Base-by-base conservation (phyloP, 2,329 filamentous ascomycete species). In the Reticulascus tulasneorum region DNA sequence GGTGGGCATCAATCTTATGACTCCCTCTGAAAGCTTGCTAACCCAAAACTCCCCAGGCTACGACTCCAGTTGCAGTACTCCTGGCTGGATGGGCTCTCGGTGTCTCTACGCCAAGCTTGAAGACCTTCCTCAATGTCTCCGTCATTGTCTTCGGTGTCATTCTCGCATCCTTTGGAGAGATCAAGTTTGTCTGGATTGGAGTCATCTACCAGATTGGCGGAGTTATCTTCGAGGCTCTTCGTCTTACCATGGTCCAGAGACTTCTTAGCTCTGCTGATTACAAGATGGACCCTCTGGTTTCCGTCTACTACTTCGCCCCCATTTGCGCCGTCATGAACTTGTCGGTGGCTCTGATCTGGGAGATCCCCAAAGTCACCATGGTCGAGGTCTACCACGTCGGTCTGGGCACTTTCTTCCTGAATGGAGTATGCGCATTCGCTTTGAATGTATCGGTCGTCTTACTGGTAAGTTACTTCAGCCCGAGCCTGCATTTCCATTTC, bases 61-160 rank as follows among this genome's bases (percentile, higher is more conserved):
- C 89, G 27, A 97, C 87, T 21, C 93, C 93, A 12, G 90, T 97
- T 41, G 90, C 89, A 35, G 90, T 97, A 34, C 79, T 98, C 24
- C 66, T 97, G 49, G 84, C 87, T 25, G 87, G 88, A 49, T 97
- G 93, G 91, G 71, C 75, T 35, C 81, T 97, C 54, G 87, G 89
- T 40, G 80, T 95, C 33, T 80, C 86, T 11, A 80, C 86, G 44
- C 86, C 88, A 35, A 94, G 89, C 68, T 60, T 93, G 50, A 90
- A 82, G 70, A 85, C 88, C 31, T 83, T 98, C 53, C 77, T 86
- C 58, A 98, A 98, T 59, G 90, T 98, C 45, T 93, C 86, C 26
- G 77, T 91, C 59, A 98, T 98, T 53, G 93, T 97, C 34, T 63
- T 97, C 35, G 93, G 93, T 73, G 90, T 97, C 51, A 72, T 96